Evolutionary conservation across 805 yeast species (phyloP), one percentile per base, ranked within the genome.

Genomic region (Kuraishia floccosa): DNA sequence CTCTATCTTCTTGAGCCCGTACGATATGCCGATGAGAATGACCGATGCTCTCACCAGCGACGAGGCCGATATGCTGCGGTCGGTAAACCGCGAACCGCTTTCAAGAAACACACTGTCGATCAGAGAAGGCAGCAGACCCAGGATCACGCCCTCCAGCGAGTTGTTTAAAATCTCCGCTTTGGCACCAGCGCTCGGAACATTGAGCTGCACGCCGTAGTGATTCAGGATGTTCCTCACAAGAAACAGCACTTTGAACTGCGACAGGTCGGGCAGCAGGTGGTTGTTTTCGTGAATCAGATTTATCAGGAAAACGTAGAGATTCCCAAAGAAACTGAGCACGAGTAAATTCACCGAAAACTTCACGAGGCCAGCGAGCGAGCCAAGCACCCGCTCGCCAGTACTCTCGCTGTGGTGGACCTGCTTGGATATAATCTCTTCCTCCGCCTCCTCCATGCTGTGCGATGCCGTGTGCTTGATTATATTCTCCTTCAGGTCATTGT

Each of bases 21-120:
- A 80, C 4, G 76, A 65, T 22, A 81, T 68, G 3, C 93, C 93
- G 26, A 80, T 54, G 42, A 79, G 65, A 3, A 84, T 78, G 34
- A 78, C 68, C 28, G 61, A 51, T 14, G 74, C 46, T 41, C 68
- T 52, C 3, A 63, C 40, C 17, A 60, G 35, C 3, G 49, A 34
- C 2, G 43, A 30, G 3, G 42, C 31, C 5, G 41, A 40, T 13
- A 38, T 32, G 11, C 23, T 25, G 25, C 17, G 17, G 5, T 17
- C 18, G 6, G 35, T 34, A 5, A 41, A 29, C 14, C 31, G 24
- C n/a, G n/a, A n/a, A n/a, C n/a, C n/a, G n/a, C n/a, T n/a, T n/a
- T n/a, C n/a, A n/a, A n/a, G n/a, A n/a, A n/a, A n/a, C n/a, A n/a
- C n/a, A n/a, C n/a, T n/a, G 31, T 62, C 64, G 16, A 54, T 35